These are phyloP conservation scores for Hymenoscyphus albidus DNA, from an alignment of 2,329 filamentous ascomycete genomes.

Conservation along the genomic window DNA sequence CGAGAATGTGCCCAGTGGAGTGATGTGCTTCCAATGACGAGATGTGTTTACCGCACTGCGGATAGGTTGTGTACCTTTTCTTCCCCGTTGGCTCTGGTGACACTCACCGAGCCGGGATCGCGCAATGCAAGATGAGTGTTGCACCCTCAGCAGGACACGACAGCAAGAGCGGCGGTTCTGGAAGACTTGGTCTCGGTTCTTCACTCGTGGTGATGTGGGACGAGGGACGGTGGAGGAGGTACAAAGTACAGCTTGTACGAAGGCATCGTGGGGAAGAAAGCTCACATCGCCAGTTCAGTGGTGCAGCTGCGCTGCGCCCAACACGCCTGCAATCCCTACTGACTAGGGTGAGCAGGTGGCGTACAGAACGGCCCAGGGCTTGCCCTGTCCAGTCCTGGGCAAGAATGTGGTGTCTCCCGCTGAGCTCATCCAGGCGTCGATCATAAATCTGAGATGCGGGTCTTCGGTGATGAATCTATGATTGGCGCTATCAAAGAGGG, in stretches of 20 bases:
- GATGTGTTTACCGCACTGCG: conserved; percentile 1
- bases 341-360: conserved; percentile 17
- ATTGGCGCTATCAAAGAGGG: conserved; percentile 11
- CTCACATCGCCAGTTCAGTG: neutral
- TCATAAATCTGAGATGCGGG: conserved; percentile 23
- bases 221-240: neutral
- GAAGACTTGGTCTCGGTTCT: conserved; percentile 8
- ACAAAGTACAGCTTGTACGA: neutral
- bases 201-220: neutral
- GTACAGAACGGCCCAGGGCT: conserved; percentile 5
- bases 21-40: conserved; percentile 8
- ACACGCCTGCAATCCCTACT: conserved; percentile 4
- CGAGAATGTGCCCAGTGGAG: conserved; percentile 5
- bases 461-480: conserved; percentile 18
- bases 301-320: neutral
- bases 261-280: neutral
- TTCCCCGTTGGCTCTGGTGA: conserved; percentile 7
- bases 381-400: conserved; percentile 11
- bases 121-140: conserved; percentile 17
- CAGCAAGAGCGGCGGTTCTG: conserved; percentile 14
- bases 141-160: conserved; percentile 2
- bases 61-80: neutral
- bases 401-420: conserved; percentile 24
- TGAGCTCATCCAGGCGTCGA: conserved; percentile 24
- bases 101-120: conserved; percentile 11